Evolutionary conservation across 1,139 yeast genomes (phyloP).

Genomic region (Hemisphaericaspora subhashii): DNA sequence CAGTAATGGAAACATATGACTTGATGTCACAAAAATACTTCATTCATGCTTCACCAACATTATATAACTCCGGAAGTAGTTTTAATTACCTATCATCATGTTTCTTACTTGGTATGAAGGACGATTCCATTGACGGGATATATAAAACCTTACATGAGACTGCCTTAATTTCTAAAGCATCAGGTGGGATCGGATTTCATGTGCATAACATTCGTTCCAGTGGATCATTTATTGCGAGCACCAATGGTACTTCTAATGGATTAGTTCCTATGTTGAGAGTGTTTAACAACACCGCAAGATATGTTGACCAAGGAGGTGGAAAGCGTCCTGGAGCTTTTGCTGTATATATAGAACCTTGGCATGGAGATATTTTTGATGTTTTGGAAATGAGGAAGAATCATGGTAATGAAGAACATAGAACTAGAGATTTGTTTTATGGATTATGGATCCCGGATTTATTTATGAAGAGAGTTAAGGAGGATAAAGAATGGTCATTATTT

Average conservation of each 20-base stretch:
- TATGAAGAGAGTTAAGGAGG: constrained; percentile 52
- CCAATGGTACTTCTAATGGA: constrained; percentile 58
- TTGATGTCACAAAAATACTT: constrained; percentile 52
- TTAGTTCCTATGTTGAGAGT: constrained; percentile 60
- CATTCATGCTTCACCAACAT: constrained; percentile 58
- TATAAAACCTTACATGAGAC: constrained; percentile 54
- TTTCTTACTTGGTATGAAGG: constrained; percentile 56
- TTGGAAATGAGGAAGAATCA: constrained; percentile 54
- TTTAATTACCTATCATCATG: constrained; percentile 52
- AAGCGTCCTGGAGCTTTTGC: constrained; percentile 66
- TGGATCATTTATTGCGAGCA: constrained; percentile 52
- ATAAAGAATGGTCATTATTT: constrained; percentile 54
- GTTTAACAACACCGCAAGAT: constrained; percentile 59
- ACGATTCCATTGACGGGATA: constrained; percentile 59
- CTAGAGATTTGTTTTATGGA: constrained; percentile 58
- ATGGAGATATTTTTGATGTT: constrained; percentile 53
- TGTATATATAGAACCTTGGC: constrained; percentile 64
- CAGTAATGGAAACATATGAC: constrained; percentile 49
- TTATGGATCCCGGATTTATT: constrained; percentile 62
- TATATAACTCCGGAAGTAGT: constrained; percentile 55
- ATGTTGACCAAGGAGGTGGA: constrained; percentile 65
- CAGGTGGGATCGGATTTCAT: constrained; percentile 62
- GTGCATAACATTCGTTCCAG: constrained; percentile 52
- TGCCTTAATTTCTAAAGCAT: constrained; percentile 57
- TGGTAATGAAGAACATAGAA: constrained; percentile 57